Percentiles rank a stretch among this genome's conserved stretches.
These are phyloP conservation scores for Papiliotrema nemorosa DNA, from an alignment of 1,284 basidiomycete species.

Conservation along the genomic window DNA sequence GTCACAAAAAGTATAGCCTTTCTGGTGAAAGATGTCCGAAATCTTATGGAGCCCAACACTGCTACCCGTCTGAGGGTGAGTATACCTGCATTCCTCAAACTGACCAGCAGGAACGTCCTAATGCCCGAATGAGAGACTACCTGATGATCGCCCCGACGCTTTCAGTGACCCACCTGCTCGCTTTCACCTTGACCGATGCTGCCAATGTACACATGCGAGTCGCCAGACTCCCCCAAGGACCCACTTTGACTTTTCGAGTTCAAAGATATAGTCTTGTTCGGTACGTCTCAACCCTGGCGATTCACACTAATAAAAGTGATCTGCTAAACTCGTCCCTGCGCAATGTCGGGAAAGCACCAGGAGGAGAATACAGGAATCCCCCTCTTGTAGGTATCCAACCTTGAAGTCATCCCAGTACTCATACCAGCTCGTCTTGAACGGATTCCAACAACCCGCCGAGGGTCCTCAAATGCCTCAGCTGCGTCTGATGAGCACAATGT, in stretches of 20 bases:
- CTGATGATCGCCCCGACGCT: constrained; percentile 87
- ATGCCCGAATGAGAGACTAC: constrained; percentile 94
- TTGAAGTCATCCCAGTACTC: not conserved
- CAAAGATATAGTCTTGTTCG: constrained; percentile 88
- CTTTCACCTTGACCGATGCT: constrained; percentile 80
- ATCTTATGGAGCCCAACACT: constrained; percentile 98
- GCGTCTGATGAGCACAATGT: constrained; percentile 54
- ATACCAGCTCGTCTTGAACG: constrained; percentile 51
- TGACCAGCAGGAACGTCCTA: constrained; percentile 71
- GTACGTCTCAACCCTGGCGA: constrained; percentile 21
- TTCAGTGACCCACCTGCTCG: constrained; percentile 87
- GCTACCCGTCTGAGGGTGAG: constrained; percentile 79
- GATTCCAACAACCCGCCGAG: constrained; percentile 51
- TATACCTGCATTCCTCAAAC: constrained; percentile 1
- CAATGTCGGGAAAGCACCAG: constrained; percentile 47
- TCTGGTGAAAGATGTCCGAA: constrained; percentile 86
- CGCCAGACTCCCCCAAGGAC: constrained; percentile 83
- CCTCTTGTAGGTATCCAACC: constrained; percentile 37
- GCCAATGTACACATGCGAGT: constrained; percentile 78
- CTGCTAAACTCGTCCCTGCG: constrained; percentile 42
- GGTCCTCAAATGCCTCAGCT: constrained; percentile 50
- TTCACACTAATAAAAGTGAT: constrained; percentile 23
- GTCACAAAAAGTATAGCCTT: constrained; percentile 83
- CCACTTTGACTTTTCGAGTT: constrained; percentile 88
- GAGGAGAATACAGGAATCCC: constrained; percentile 49